Base-by-base conservation (phyloP, 2,329 filamentous ascomycete genomes). In the Ascochyta viciae-villosae region DNA sequence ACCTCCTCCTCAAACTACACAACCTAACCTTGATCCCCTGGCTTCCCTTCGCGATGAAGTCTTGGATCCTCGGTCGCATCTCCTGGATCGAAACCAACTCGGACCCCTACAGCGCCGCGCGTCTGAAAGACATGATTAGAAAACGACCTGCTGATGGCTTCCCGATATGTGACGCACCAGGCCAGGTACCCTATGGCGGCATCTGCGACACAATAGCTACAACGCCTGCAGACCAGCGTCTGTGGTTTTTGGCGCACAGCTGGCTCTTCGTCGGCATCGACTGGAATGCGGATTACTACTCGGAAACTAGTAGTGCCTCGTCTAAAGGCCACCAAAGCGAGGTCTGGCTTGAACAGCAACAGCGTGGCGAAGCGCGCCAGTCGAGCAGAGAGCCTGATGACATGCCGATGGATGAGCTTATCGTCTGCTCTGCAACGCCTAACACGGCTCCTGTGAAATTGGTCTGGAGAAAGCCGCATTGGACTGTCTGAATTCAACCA, bases 1-100 rank as follows among this genome's bases (percentile, higher is more conserved):
- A 68, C 43, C 57, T 70, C 1, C 57, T 65, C 3, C 60, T 64
- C 42, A 63, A 68, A 26, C 55, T 71, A 2, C 56, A 65, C 47
- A 61, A 52, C 10, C 53, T 67, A 12, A 48, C 27, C 4, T 35
- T 31, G 12, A 58, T 65, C 15, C 37, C 39, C 0, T 48, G 55
- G 15, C 41, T 71, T 2, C 57, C 65, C 5, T 26, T 6, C 2
- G 33, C 41, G 1, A 58, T 70, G 57, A 57, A 46, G 16, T 33
- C 38, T 6, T 68, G 64, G 64, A 61, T 70, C 3, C 33, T 38
- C 9, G 49, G 39, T 6, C 62, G 65, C 9, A 63, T 66, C 16
- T 19, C 23, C 3, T 68, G 56, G 54, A 57, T 70, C 13, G 60
- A 66, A 39, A 33, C 8, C 2, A 59, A 51, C 16, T 47, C 58